A percentile compares a stretch with the other conserved stretches of the same genome.
Conservation (phyloP, 176 grass and related monocot species). For the bread wheat (Triticum aestivum) region DNA sequence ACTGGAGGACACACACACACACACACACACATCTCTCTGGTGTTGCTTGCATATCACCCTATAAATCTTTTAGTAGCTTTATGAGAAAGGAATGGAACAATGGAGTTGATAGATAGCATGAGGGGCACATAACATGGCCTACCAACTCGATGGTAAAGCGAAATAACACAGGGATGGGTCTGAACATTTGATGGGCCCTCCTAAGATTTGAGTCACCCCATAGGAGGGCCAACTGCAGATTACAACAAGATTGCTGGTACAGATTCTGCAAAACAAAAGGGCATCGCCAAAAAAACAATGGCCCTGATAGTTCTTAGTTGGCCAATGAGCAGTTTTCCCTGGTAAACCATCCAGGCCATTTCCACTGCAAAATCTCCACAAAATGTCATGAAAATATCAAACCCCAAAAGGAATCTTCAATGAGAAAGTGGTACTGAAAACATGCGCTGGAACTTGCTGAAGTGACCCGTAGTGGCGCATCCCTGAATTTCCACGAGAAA, state of each 20-base stretch:
- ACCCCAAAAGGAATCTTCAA: neutral
- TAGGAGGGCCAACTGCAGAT: neutral
- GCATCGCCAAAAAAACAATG: slow-evolving; percentile 16
- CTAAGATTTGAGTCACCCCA: slow-evolving; percentile 32
- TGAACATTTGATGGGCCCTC: slow-evolving; percentile 14
- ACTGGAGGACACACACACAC: too few species aligned
- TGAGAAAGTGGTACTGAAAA: neutral
- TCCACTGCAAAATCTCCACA: neutral
- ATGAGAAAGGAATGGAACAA: slow-evolving; percentile 26
- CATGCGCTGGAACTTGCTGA: neutral
- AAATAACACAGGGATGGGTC: neutral
- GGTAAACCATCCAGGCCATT: neutral
- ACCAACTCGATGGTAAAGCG: slow-evolving; percentile 30
- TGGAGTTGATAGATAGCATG: slow-evolving; percentile 26
- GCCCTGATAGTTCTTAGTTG: slow-evolving; percentile 14
- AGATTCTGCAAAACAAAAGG: slow-evolving; percentile 26
- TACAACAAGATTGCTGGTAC: slow-evolving; percentile 35
- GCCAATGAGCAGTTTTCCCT: neutral
- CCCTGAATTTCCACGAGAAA: neutral
- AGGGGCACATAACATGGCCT: slow-evolving; percentile 33
- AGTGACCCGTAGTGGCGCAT: neutral
- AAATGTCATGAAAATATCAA: neutral
- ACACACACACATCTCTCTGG: neutral
- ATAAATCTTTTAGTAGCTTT: slow-evolving; percentile 43
- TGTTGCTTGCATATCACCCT: slow-evolving; percentile 59